Base-by-base conservation (phyloP, 2,329 filamentous ascomycete genomes). In the Ophiostoma perfectum region DNA sequence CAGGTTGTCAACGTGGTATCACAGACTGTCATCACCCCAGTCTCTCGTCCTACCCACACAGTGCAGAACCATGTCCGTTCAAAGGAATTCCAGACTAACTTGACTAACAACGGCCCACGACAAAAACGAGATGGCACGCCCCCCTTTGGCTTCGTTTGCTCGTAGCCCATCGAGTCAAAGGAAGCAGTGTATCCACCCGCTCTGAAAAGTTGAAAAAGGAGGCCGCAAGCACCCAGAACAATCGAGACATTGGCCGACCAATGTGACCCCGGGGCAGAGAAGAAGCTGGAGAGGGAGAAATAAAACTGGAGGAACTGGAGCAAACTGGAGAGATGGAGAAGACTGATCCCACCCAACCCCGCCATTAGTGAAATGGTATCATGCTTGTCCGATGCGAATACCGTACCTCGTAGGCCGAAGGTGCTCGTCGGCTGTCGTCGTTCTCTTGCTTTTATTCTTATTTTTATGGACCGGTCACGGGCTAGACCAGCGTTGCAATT, bases 311-410 rank as follows among this genome's bases (percentile, higher is more conserved):
- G 27, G 11, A 55, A 18, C 18, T 55, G 49, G 49, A 55, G 49
- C 9, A 9, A 55, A 27, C 27, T 27, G 27, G 49, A 18, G 27
- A 55, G 49, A 55, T 55, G 49, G 49, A 55, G 49, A 55, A 12
- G 49, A 55, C 18, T n/a, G 49, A 55, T 55, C 27, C 27, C 49
- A 55, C 49, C 49, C 49, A 55, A 55, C 49, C 49, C 49, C 49
- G 49, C 49, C 49, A 55, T 55, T n/a, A 55, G n/a, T 27, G 18
- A 27, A 27, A 27, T 27, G 27, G 27, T 27, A 27, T 27, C 27
- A 27, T 27, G 27, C 27, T 27, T 27, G 27, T 27, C 27, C 27
- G 27, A 27, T 27, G 27, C 27, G 27, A 27, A 27, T 27, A 27
- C 27, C 27, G 27, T 27, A 27, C 27, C 1, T 27, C 27, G 27